phyloP scores from a whole-genome alignment of 139 green algal genomes.

The Volvox reticuliferus region DNA sequence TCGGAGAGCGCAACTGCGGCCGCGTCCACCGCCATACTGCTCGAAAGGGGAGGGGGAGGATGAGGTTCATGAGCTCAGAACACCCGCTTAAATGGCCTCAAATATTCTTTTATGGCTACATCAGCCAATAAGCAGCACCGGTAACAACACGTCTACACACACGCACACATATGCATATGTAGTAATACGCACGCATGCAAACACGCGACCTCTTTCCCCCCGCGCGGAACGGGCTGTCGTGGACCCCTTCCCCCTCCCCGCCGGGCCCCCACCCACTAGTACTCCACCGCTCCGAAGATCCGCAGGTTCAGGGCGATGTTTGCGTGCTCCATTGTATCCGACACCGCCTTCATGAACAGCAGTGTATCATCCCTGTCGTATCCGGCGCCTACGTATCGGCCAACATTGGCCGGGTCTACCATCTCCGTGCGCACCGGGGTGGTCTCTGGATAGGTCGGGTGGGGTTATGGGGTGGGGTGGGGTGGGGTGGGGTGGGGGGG shows the following conservation, averaged over 20 bases:
- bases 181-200: no score
- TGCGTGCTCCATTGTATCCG: neutral
- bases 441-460: constrained; percentile 9
- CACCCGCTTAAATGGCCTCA: no score
- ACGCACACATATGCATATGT: neutral
- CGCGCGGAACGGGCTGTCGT: neutral
- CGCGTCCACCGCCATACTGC: constrained; percentile 15
- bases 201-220: neutral
- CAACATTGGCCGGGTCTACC: constrained; percentile 20
- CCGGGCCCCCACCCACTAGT: constrained; percentile 19
- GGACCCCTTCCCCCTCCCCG: neutral
- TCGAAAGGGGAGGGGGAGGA: no score
- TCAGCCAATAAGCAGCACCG: no score
- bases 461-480: neutral
- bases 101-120: no score
- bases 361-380: constrained; percentile 4
- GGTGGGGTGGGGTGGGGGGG: neutral
- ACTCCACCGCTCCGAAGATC: constrained; percentile 6
- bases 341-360: constrained; percentile 22
- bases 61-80: no score
- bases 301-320: constrained; percentile 43
- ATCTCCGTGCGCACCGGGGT: constrained; percentile 35
- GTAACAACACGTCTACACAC: neutral
- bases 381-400: neutral
- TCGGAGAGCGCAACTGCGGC: neutral